phyloP scores from a whole-genome alignment of 1,139 yeast genomes.

The Pichia sp. region DNA sequence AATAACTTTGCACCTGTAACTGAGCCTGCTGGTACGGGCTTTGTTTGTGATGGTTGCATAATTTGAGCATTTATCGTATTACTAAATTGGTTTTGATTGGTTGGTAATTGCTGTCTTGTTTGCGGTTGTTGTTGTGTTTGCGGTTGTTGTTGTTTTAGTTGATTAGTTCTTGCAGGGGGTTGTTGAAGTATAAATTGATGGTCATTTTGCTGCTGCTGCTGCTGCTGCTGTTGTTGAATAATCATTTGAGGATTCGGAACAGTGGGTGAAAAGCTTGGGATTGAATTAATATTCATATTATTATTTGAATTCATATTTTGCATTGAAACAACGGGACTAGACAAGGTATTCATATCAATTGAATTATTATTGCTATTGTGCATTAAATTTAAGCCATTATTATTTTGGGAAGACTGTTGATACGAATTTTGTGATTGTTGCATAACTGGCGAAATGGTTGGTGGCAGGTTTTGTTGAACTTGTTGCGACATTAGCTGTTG shows the following conservation, averaged over 20 bases:
- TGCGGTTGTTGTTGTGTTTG: not conserved
- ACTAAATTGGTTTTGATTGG: conserved; percentile 28
- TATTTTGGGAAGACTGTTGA: not conserved
- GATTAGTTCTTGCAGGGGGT: not conserved
- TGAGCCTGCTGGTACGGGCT: conserved; percentile 9
- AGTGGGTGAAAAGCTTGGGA: conserved; percentile 10
- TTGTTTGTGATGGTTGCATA: conserved; percentile 9
- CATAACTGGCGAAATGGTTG: not conserved
- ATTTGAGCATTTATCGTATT: conserved; percentile 7
- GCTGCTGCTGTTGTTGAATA: conserved; percentile 5
- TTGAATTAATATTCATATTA: not conserved
- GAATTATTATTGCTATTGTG: not conserved
- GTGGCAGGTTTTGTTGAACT: conserved; percentile 12
- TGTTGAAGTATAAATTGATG: conserved; percentile 7
- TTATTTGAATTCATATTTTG: conserved; percentile 4
- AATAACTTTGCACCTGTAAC: conserved; percentile 27
- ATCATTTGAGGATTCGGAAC: conserved; percentile 9
- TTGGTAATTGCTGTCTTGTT: conserved; percentile 23
- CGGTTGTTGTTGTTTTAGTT: not conserved
- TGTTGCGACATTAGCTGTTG: conserved; percentile 20
- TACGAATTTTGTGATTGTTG: conserved; percentile 1
- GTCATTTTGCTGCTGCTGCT: conserved; percentile 4
- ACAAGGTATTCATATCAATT: conserved; percentile 1
- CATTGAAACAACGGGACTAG: conserved; percentile 11
- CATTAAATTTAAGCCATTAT: not conserved